phyloP scores from a whole-genome alignment of 169 alveolate genomes.

The Haemoproteus tartakovskyi region DNA sequence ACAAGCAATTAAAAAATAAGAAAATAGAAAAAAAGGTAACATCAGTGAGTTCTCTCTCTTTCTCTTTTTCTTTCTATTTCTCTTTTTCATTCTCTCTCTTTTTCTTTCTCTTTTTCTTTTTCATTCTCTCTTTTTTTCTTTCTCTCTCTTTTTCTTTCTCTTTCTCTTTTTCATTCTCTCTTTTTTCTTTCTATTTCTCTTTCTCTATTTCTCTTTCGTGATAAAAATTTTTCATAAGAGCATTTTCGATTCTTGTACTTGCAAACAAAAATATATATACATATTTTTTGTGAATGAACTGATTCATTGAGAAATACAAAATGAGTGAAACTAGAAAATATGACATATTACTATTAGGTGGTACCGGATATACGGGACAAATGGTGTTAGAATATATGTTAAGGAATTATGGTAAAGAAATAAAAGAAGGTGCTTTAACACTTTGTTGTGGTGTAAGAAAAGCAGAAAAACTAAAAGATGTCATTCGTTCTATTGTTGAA shows the following conservation, averaged over 20 bases:
- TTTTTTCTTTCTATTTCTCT: neutral
- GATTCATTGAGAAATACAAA: too few relatives aligned
- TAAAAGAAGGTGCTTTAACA: conserved; percentile 16
- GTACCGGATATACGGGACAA: conserved; percentile 62
- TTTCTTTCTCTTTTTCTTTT: neutral
- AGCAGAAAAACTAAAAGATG: conserved; percentile 2
- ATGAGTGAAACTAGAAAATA: conserved; percentile 23
- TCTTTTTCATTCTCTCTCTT: too few relatives aligned
- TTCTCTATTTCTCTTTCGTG: too few relatives aligned
- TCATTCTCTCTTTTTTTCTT: too few relatives aligned
- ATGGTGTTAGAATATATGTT: conserved; percentile 55
- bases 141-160: neutral
- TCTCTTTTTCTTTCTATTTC: too few relatives aligned
- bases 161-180: neutral
- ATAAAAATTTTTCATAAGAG: too few relatives aligned
- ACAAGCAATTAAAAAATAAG: too few relatives aligned
- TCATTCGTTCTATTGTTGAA: conserved; percentile 11
- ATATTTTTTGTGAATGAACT: too few relatives aligned
- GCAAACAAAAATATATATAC: too few relatives aligned
- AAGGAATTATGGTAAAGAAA: conserved; percentile 18
- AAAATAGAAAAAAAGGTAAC: too few relatives aligned
- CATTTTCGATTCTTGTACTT: too few relatives aligned
- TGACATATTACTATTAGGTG: conserved; percentile 42
- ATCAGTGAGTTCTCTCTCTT: too few relatives aligned
- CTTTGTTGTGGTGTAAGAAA: conserved; percentile 32